Base-by-base conservation (phyloP, 768 basidiomycete species). In the Termitomyces sp. region DNA sequence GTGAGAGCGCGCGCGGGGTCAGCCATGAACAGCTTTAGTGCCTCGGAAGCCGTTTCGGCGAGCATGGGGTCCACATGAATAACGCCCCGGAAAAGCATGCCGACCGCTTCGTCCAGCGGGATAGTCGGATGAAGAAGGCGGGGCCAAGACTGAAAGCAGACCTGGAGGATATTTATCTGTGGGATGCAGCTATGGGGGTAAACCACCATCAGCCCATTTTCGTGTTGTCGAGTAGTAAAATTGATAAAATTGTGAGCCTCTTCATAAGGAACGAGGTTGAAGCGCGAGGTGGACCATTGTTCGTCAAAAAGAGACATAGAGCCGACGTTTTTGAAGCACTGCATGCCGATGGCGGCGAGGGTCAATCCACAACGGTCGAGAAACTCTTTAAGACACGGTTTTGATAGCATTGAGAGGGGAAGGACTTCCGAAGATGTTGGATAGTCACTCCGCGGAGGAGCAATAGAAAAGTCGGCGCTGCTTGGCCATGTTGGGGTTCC, bases 241-340 rank as follows among this genome's bases (percentile, higher is more conserved):
- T 27, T 27, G 27, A 88, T 71, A 52, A 79, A 81, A 64, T 83
- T 88, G 63, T 86, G 84, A 2, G 84, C 76, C 66, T 95, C 90
- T 63, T 93, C 86, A 67, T 86, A 42, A 42, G 41, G 83, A 0
- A 82, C 69, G 2, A 80, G 77, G 61, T 79, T 81, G 51, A 86
- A 71, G 48, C 86, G 83, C 20, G 82, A 77, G 54, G 81, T 76
- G 0, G 84, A 80, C 87, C 88, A 93, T 64, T 92, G 88, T 8
- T 95, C 89, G 58, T 97, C 94, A 57, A 93, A 87, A 33, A 95
- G 76, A 16, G 87, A 86, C 86, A 95, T 90, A 39, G 78, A 73
- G 1, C 89, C 90, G 7, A 92, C 83, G 4, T 79, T 69, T 57
- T 85, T 83, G 66, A 81, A 81, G 66, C 86, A 91, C 7, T 81